Evolutionary conservation across 164 flowering plant species (phyloP).

Genomic region (Brasenia schreberi): DNA sequence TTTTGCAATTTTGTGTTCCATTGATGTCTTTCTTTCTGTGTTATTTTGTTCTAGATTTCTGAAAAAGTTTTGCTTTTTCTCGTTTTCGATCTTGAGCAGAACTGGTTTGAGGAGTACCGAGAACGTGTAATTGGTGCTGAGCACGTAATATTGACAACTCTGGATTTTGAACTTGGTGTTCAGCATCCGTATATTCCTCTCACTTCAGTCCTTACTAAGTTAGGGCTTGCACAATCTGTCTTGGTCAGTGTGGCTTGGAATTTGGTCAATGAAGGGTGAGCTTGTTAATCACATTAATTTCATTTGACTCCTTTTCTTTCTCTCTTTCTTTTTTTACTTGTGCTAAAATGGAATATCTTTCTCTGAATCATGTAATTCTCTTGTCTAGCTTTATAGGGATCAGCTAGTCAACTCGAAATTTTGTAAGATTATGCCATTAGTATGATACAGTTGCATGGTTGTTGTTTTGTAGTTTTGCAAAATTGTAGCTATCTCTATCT

Average conservation of each 20-base stretch:
- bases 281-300: slow-evolving; percentile 3
- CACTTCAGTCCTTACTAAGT: slow-evolving; percentile 63
- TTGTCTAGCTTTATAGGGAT: neutral
- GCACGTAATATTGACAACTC: slow-evolving; percentile 73
- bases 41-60: neutral
- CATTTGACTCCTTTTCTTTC: neutral
- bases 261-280: slow-evolving; percentile 96
- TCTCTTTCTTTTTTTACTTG: neutral
- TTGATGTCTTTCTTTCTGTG: neutral
- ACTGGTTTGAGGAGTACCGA: slow-evolving; percentile 88
- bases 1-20: neutral
- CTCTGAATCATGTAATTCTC: neutral
- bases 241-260: slow-evolving; percentile 69
- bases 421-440: neutral
- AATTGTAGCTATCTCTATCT: neutral
- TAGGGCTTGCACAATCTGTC: slow-evolving; percentile 66
- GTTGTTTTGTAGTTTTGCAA: neutral
- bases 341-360: neutral
- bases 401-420: neutral
- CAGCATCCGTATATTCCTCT: slow-evolving; percentile 84
- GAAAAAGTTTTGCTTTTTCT: neutral
- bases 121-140: slow-evolving; percentile 81
- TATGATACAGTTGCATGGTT: neutral
- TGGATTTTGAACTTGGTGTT: slow-evolving; percentile 86
- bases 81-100: slow-evolving; percentile 29